These are phyloP conservation scores for Bothriochloa decipiens DNA, from an alignment of 176 grass and related monocot genomes.

Conservation along the genomic window DNA sequence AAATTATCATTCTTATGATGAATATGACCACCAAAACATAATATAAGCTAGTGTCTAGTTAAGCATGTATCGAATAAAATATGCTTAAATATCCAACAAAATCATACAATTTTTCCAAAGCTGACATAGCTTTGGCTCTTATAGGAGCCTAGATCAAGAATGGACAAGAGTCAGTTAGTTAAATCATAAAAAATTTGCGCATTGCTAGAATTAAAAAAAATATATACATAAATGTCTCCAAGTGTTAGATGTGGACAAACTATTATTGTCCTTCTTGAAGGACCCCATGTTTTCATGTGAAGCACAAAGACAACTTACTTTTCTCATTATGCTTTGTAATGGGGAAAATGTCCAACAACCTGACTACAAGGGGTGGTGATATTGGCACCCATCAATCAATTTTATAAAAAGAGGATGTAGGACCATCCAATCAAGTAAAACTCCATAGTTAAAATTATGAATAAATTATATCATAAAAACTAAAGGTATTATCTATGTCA, in stretches of 20 bases:
- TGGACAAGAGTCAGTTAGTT: background rate
- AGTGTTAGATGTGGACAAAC: slow-evolving; percentile 12
- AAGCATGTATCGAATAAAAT: slow-evolving; percentile 54
- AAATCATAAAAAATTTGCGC: slow-evolving; percentile 1
- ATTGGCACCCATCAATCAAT: background rate
- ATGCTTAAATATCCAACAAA: slow-evolving; percentile 61
- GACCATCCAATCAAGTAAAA: slow-evolving; percentile 15
- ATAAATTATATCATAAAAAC: background rate
- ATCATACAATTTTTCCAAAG: slow-evolving; percentile 62
- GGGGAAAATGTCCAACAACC: background rate
- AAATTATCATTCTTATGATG: too few species aligned
- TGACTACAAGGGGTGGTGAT: background rate
- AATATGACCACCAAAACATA: too few species aligned
- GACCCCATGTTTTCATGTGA: background rate
- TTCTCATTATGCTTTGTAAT: slow-evolving; percentile 9
- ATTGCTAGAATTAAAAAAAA: background rate
- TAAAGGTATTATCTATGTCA: background rate
- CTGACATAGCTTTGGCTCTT: slow-evolving; percentile 51
- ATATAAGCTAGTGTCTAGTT: too few species aligned
- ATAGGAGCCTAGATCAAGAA: slow-evolving; percentile 45
- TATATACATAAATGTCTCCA: slow-evolving; percentile 7
- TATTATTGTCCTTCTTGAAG: slow-evolving; percentile 22
- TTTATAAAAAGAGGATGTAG: background rate
- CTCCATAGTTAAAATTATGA: slow-evolving; percentile 2
- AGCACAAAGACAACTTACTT: background rate